Evolutionary conservation across 345 rosid genomes (phyloP).

Genomic region (Turritis glabra): DNA sequence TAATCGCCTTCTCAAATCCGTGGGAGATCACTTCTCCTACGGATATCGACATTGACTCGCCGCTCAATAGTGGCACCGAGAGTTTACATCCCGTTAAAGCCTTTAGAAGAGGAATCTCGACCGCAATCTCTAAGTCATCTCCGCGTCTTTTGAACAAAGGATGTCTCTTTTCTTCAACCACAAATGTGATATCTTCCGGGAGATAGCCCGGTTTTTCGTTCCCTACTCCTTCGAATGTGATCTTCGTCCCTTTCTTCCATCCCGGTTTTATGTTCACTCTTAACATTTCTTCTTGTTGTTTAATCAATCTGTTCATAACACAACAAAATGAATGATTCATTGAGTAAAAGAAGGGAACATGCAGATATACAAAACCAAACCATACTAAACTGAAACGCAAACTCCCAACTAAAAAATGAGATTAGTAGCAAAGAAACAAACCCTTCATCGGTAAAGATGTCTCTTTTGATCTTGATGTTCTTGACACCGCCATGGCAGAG

Average conservation of each 20-base stretch:
- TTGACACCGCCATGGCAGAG: constrained; percentile 65
- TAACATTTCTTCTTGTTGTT: constrained; percentile 63
- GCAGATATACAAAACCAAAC: background rate
- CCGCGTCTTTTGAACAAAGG: constrained; percentile 62
- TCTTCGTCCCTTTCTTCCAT: constrained; percentile 87
- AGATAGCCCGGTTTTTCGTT: constrained; percentile 77
- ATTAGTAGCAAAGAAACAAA: constrained; percentile 33
- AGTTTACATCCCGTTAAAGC: constrained; percentile 81
- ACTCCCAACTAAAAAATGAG: background rate
- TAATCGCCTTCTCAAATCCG: constrained; percentile 60
- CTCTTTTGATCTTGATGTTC: constrained; percentile 56
- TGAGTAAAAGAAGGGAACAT: background rate
- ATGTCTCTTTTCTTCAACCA: constrained; percentile 65
- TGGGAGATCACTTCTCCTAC: constrained; percentile 63
- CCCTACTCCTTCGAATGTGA: constrained; percentile 84
- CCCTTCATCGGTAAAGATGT: constrained; percentile 64
- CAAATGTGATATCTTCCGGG: constrained; percentile 63
- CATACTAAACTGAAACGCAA: too few relatives aligned
- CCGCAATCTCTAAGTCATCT: constrained; percentile 64
- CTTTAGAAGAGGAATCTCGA: constrained; percentile 70
- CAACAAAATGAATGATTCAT: background rate
- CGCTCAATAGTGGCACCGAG: constrained; percentile 66
- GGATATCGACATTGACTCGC: constrained; percentile 52
- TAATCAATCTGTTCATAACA: constrained; percentile 46
- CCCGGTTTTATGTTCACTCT: constrained; percentile 75